A percentile compares a stretch with the other conserved stretches of the same genome.
phyloP scores from a whole-genome alignment of 176 grass and related monocot genomes.

The Eragrostis nindensis region DNA sequence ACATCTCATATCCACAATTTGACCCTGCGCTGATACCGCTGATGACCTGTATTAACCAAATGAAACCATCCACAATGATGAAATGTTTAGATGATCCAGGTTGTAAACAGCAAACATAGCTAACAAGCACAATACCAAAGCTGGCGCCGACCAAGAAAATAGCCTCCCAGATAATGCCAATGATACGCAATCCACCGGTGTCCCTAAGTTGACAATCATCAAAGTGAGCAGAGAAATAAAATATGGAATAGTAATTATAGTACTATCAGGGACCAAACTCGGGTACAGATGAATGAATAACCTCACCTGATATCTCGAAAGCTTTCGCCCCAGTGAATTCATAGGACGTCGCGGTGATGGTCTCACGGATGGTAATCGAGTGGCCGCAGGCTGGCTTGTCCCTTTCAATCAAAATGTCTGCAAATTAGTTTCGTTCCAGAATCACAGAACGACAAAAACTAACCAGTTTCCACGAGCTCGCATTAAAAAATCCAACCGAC shows the following conservation, averaged over 20 bases:
- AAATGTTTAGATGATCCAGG: slow-evolving; percentile 21
- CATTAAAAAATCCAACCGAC: slow-evolving; percentile 30
- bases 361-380: slow-evolving; percentile 62
- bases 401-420: slow-evolving; percentile 48
- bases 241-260: background rate
- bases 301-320: slow-evolving; percentile 68
- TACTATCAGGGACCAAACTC: background rate
- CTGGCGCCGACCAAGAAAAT: slow-evolving; percentile 63
- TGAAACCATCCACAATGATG: slow-evolving; percentile 27
- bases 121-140: slow-evolving; percentile 57
- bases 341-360: slow-evolving; percentile 52
- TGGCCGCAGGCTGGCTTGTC: slow-evolving; percentile 66
- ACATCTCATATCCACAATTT: slow-evolving; percentile 79
- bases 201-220: slow-evolving; percentile 37
- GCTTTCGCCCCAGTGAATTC: slow-evolving; percentile 63
- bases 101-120: slow-evolving; percentile 30
- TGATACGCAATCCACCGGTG: slow-evolving; percentile 69
- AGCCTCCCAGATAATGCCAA: slow-evolving; percentile 66
- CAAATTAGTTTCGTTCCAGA: background rate
- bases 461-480: slow-evolving; percentile 20
- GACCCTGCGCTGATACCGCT: slow-evolving; percentile 68
- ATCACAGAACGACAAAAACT: slow-evolving; percentile 1
- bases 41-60: slow-evolving; percentile 59
- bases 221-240: slow-evolving; percentile 19
- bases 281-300: slow-evolving; percentile 7